Conservation (phyloP, 768 basidiomycete genomes). For the Paxillus ammoniavirescens region DNA sequence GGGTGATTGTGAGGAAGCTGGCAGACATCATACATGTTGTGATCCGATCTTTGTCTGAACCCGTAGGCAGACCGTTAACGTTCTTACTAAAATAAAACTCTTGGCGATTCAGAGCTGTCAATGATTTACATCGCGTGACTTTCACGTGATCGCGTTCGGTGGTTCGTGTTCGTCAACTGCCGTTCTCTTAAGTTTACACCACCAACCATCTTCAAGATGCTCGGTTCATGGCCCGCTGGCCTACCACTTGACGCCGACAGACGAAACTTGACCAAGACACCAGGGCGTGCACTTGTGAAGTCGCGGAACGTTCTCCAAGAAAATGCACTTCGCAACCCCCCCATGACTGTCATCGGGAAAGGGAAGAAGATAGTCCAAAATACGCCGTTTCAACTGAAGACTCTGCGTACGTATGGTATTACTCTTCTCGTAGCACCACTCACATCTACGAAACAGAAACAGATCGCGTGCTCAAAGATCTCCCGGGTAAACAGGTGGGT, state of each 20-base stretch:
- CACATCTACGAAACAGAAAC: conserved; percentile 11
- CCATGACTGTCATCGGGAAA: conserved; percentile 44
- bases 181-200: neutral
- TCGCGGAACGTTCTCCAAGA: conserved; percentile 42
- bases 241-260: conserved; percentile 29
- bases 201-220: conserved; percentile 21
- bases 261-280: conserved; percentile 45
- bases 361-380: conserved; percentile 39
- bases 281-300: conserved; percentile 46
- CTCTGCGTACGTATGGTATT: conserved; percentile 24
- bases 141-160: conserved; percentile 28
- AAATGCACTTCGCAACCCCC: conserved; percentile 42
- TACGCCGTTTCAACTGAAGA: conserved; percentile 34
- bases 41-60: too few relatives aligned
- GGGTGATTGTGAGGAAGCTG: too few relatives aligned
- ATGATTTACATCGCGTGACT: neutral
- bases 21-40: too few relatives aligned
- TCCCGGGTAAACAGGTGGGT: conserved; percentile 26
- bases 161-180: conserved; percentile 14
- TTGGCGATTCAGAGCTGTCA: too few relatives aligned
- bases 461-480: conserved; percentile 20
- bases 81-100: too few relatives aligned
- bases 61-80: too few relatives aligned
- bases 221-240: conserved; percentile 22
- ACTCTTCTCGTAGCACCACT: neutral